A percentile compares a stretch with the other conserved stretches of the same genome.
Evolutionary conservation across 2,329 filamentous ascomycete genomes (phyloP).

Genomic region (Botrytis squamosa): DNA sequence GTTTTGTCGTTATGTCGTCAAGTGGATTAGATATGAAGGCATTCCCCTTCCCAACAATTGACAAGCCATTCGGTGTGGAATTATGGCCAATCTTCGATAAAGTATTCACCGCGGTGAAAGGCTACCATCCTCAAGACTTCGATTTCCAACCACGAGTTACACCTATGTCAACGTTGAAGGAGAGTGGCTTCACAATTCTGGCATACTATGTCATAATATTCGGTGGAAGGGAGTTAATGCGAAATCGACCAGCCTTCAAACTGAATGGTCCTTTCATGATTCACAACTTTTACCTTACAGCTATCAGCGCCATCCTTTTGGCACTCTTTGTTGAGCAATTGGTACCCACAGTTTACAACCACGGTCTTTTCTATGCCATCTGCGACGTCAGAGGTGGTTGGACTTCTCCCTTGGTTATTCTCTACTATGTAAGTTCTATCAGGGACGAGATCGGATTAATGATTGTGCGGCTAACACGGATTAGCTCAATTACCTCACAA

Average conservation of each 20-base stretch:
- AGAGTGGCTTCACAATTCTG: slow-evolving; percentile 76
- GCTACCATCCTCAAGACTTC: slow-evolving; percentile 85
- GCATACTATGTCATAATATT: slow-evolving; percentile 94
- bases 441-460: neutral
- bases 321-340: slow-evolving; percentile 89
- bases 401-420: slow-evolving; percentile 87
- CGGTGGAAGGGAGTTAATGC: slow-evolving; percentile 89
- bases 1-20: slow-evolving; percentile 21
- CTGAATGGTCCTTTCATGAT: slow-evolving; percentile 88
- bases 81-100: slow-evolving; percentile 95
- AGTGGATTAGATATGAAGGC: slow-evolving; percentile 21
- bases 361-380: slow-evolving; percentile 86
- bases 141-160: slow-evolving; percentile 77
- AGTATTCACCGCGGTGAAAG: slow-evolving; percentile 71
- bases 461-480: slow-evolving; percentile 41
- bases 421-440: slow-evolving; percentile 82
- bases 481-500: slow-evolving; percentile 96
- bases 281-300: slow-evolving; percentile 93
- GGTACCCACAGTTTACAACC: slow-evolving; percentile 73
- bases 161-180: slow-evolving; percentile 84
- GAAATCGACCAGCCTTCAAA: slow-evolving; percentile 79
- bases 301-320: slow-evolving; percentile 77
- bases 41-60: slow-evolving; percentile 73
- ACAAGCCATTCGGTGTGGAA: slow-evolving; percentile 85
- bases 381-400: slow-evolving; percentile 81